Conservation (phyloP, 108 stramenopile species). For the Skeletonema marinoi region DNA sequence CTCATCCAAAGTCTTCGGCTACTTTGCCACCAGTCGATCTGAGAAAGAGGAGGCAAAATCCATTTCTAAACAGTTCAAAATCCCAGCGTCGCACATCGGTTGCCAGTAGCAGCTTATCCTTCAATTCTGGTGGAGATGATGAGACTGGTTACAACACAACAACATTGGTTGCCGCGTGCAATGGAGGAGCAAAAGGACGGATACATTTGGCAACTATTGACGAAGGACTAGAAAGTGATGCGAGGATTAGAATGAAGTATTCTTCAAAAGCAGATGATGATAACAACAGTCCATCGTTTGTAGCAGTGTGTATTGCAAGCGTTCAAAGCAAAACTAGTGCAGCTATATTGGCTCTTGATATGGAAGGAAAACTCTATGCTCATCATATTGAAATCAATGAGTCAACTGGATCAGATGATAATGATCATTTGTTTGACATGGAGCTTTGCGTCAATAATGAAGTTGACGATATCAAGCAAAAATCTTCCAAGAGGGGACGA, state of each 20-base stretch:
- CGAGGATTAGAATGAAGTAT: constrained; percentile 10
- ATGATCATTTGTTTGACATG: constrained; percentile 18
- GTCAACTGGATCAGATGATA: background rate
- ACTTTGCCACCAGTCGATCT: background rate
- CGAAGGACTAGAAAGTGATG: background rate
- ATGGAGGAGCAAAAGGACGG: constrained; percentile 5
- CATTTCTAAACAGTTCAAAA: background rate
- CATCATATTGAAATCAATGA: constrained; percentile 6
- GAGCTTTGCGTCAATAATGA: constrained; percentile 3
- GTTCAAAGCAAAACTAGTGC: background rate
- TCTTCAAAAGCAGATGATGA: background rate
- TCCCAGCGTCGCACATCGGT: background rate
- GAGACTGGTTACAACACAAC: background rate
- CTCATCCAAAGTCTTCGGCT: background rate
- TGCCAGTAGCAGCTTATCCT: constrained; percentile 1
- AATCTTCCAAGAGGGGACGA: background rate
- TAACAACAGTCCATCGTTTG: background rate
- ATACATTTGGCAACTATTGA: constrained; percentile 27
- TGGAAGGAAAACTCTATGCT: constrained; percentile 17
- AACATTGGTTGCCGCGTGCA: constrained; percentile 35
- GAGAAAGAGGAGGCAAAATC: constrained; percentile 8
- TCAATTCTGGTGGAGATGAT: background rate
- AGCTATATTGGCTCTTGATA: constrained; percentile 21
- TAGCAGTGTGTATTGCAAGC: constrained; percentile 17
- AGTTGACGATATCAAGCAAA: background rate